Conservation (phyloP, 805 yeast genomes). For the Tetrapisispora fleetii region DNA sequence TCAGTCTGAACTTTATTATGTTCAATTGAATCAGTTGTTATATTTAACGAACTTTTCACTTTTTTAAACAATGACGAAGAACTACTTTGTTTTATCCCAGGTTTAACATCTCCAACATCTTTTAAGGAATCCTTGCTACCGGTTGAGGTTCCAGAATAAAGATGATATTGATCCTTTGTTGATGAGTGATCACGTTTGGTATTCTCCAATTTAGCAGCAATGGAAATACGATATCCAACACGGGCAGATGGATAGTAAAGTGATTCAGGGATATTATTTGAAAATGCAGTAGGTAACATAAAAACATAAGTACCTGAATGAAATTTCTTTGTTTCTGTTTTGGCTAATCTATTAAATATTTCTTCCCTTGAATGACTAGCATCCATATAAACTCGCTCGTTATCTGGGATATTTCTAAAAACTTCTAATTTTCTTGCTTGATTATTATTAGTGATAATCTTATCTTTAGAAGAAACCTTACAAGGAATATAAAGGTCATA, state of each 20-base stretch:
- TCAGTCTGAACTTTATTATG: slow-evolving; percentile 1
- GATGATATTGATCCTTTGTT: background rate
- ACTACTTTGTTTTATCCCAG: slow-evolving; percentile 4
- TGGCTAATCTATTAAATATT: background rate
- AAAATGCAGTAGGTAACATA: slow-evolving; percentile 49
- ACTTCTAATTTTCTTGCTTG: slow-evolving; percentile 2
- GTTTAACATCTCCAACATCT: slow-evolving; percentile 8
- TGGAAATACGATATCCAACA: slow-evolving; percentile 13
- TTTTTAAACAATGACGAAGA: slow-evolving; percentile 17
- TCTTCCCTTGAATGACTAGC: slow-evolving; percentile 5
- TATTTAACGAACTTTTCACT: slow-evolving; percentile 19
- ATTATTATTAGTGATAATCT: slow-evolving; percentile 6
- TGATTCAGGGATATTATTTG: slow-evolving; percentile 52
- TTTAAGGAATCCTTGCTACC: slow-evolving; percentile 2
- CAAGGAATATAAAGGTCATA: slow-evolving; percentile 35
- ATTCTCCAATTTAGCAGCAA: slow-evolving; percentile 11
- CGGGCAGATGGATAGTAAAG: slow-evolving; percentile 29
- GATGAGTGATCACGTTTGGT: background rate
- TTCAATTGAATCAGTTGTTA: slow-evolving; percentile 6
- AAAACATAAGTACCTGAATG: slow-evolving; percentile 65
- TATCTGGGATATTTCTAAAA: slow-evolving; percentile 6
- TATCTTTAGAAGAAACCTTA: slow-evolving; percentile 10
- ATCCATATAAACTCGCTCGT: slow-evolving; percentile 8
- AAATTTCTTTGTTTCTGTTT: slow-evolving; percentile 8
- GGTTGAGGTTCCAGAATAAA: background rate